Conservation (phyloP, 2,329 filamentous ascomycete genomes). For the Microdochium nivale region DNA sequence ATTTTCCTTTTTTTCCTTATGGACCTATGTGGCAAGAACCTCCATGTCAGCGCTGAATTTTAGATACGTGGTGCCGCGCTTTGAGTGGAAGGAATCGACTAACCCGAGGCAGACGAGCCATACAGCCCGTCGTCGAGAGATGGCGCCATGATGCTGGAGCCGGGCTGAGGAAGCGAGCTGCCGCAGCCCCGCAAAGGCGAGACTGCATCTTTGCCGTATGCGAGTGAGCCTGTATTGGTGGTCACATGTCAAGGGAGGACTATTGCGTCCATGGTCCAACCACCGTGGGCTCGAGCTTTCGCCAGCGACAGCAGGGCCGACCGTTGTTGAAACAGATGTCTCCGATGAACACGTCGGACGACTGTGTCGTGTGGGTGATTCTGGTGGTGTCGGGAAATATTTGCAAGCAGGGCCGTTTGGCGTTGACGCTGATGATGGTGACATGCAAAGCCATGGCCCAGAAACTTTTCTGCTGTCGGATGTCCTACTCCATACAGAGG, state of each 20-base stretch:
- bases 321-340: too few relatives aligned
- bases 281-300: not conserved
- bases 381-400: too few relatives aligned
- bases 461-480: not conserved
- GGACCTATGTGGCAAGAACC: too few relatives aligned
- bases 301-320: too few relatives aligned
- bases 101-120: not conserved
- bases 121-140: conserved; percentile 13
- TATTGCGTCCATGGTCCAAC: not conserved
- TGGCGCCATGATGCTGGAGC: not conserved
- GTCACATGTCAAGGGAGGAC: not conserved
- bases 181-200: not conserved
- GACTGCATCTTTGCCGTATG: not conserved
- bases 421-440: not conserved
- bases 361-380: too few relatives aligned
- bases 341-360: too few relatives aligned
- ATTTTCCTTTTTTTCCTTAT: too few relatives aligned
- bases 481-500: too few relatives aligned
- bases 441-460: not conserved
- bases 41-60: too few relatives aligned
- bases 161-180: not conserved
- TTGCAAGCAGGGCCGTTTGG: not conserved
- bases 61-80: too few relatives aligned
- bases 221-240: not conserved
- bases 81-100: too few relatives aligned